Evolutionary conservation across 169 alveolate genomes (phyloP).

Genomic region (Miamiensis avidus): DNA sequence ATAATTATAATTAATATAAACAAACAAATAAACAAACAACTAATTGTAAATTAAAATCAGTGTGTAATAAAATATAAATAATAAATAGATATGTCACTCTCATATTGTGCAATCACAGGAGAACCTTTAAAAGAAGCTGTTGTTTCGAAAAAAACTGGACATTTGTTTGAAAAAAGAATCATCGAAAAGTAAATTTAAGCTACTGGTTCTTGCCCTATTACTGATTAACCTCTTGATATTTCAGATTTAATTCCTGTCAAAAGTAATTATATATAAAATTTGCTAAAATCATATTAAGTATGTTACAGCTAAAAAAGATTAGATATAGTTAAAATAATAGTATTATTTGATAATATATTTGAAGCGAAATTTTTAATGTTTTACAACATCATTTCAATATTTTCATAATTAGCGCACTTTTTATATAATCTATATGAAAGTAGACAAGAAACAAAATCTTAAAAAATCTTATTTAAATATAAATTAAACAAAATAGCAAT

Average conservation of each 20-base stretch:
- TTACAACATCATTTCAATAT: background rate
- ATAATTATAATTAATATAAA: no score
- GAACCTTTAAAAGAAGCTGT: slow-evolving; percentile 56
- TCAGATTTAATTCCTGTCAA: slow-evolving; percentile 52
- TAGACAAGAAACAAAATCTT: no score
- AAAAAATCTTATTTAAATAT: no score
- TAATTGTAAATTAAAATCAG: background rate
- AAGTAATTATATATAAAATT: background rate
- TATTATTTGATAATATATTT: background rate
- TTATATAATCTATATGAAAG: background rate
- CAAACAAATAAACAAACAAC: background rate
- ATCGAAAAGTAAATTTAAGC: slow-evolving; percentile 52
- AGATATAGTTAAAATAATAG: slow-evolving; percentile 12
- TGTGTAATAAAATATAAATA: slow-evolving; percentile 25
- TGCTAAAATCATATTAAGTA: background rate
- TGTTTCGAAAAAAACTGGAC: slow-evolving; percentile 64
- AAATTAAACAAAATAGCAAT: no score
- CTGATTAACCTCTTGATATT: slow-evolving; percentile 51
- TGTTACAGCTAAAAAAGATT: no score
- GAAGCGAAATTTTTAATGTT: background rate
- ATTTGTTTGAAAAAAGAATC: slow-evolving; percentile 58
- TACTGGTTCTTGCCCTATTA: slow-evolving; percentile 66
- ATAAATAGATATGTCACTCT: slow-evolving; percentile 58
- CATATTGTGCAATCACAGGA: slow-evolving; percentile 66
- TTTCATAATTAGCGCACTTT: background rate